Evolutionary conservation across 306 rosid genomes (phyloP).

Genomic region (Nissolia schottii): DNA sequence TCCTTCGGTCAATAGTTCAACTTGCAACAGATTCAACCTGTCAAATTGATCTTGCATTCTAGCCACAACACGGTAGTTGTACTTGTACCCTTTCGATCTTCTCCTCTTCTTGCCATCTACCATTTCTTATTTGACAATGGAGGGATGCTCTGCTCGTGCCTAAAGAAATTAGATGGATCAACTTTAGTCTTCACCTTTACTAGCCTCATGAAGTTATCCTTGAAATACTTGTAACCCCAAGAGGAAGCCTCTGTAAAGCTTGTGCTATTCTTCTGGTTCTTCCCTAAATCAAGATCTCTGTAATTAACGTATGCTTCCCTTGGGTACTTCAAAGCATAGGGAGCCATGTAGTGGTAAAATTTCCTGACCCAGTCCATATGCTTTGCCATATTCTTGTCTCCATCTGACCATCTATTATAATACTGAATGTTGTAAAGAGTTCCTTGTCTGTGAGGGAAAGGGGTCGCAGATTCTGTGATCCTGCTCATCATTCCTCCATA

Average conservation of each 20-base stretch:
- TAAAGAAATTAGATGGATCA: constrained; percentile 48
- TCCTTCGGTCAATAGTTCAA: background rate
- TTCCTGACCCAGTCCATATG: constrained; percentile 39
- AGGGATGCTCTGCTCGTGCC: constrained; percentile 55
- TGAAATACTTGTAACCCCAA: constrained; percentile 42
- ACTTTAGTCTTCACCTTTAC: constrained; percentile 37
- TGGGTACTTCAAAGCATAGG: constrained; percentile 38
- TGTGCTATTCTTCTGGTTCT: constrained; percentile 24
- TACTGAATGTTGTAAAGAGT: constrained; percentile 41
- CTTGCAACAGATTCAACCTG: background rate
- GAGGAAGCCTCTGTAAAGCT: constrained; percentile 5
- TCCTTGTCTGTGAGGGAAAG: constrained; percentile 68
- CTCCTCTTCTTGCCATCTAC: constrained; percentile 8
- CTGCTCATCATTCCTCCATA: constrained; percentile 60
- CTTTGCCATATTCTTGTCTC: constrained; percentile 37
- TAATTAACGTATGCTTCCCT: constrained; percentile 49
- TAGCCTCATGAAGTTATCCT: constrained; percentile 36
- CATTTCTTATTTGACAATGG: constrained; percentile 7
- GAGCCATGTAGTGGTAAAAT: constrained; percentile 28
- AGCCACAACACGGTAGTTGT: no score
- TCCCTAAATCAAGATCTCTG: constrained; percentile 48
- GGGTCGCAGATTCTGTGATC: constrained; percentile 44
- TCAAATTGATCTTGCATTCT: background rate
- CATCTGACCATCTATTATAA: constrained; percentile 34
- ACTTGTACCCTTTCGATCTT: no score